Conservation (phyloP, 1,284 basidiomycete genomes). For the Vanrija humicola region DNA sequence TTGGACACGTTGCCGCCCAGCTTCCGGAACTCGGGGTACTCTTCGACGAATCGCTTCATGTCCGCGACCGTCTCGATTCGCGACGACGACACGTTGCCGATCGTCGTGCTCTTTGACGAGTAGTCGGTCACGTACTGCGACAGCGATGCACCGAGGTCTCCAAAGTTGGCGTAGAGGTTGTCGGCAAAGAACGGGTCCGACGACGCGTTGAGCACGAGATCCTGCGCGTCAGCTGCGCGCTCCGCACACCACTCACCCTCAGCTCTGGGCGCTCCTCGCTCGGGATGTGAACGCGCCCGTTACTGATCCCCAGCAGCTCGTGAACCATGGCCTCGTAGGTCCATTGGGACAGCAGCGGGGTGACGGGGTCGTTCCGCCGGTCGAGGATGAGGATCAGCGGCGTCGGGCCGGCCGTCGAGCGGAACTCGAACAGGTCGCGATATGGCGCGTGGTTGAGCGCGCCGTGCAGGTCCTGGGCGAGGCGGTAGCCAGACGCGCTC, state of each 20-base stretch:
- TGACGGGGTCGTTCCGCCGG: slow-evolving; percentile 94
- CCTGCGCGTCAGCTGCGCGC: slow-evolving; percentile 55
- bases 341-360: slow-evolving; percentile 96
- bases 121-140: slow-evolving; percentile 94
- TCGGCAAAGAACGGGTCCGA: slow-evolving; percentile 94
- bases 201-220: slow-evolving; percentile 86
- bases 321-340: slow-evolving; percentile 99
- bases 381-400: slow-evolving; percentile 62
- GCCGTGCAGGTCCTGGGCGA: slow-evolving; percentile 74
- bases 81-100: slow-evolving; percentile 51
- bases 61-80: slow-evolving; percentile 93
- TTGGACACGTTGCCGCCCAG: slow-evolving; percentile 97
- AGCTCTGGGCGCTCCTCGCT: slow-evolving; percentile 84
- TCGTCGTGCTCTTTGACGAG: slow-evolving; percentile 65
- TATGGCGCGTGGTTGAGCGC: slow-evolving; percentile 49
- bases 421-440: slow-evolving; percentile 54
- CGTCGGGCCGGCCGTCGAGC: slow-evolving; percentile 52
- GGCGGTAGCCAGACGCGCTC: slow-evolving; percentile 83
- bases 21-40: slow-evolving; percentile 96
- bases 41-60: slow-evolving; percentile 97
- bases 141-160: slow-evolving; percentile 89
- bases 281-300: slow-evolving; percentile 84
- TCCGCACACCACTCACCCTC: slow-evolving; percentile 57
- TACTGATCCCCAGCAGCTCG: slow-evolving; percentile 88
- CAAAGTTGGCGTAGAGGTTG: slow-evolving; percentile 90